Evolutionary conservation across 2,329 filamentous ascomycete genomes (phyloP).

Genomic region (Dichotomopilus funicola): DNA sequence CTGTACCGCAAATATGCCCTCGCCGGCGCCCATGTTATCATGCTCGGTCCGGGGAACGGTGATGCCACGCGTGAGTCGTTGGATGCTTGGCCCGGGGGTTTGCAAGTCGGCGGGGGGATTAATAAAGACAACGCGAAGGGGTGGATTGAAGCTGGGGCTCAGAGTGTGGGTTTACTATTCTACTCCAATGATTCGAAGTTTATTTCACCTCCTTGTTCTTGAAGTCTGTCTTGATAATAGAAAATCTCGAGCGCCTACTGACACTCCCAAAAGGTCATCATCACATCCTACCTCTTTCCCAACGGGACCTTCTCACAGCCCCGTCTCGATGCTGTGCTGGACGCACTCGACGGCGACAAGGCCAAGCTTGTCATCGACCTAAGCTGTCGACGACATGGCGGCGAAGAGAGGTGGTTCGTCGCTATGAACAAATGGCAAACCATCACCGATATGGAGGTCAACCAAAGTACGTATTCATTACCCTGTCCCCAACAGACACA

Average conservation of each 20-base stretch:
- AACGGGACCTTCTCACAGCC: conserved; percentile 72
- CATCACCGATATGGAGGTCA: conserved; percentile 92
- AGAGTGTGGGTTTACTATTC: conserved; percentile 57
- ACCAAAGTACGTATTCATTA: conserved; percentile 58
- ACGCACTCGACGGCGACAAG: conserved; percentile 65
- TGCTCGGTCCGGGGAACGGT: conserved; percentile 85
- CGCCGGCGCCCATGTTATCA: conserved; percentile 85
- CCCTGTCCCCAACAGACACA: background rate
- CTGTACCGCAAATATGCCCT: conserved; percentile 73
- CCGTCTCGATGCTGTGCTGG: conserved; percentile 67
- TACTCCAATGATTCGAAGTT: too few relatives aligned
- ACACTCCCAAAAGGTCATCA: conserved; percentile 65
- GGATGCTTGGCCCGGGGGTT: conserved; percentile 65
- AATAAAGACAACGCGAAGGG: conserved; percentile 72
- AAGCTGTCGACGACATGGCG: conserved; percentile 69
- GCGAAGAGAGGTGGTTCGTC: conserved; percentile 76
- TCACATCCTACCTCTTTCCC: conserved; percentile 93
- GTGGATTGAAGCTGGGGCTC: conserved; percentile 84
- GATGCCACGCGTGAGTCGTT: conserved; percentile 73
- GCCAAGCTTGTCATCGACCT: conserved; percentile 87
- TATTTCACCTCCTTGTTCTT: too few relatives aligned
- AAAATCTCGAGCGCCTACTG: background rate
- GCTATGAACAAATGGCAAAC: conserved; percentile 99
- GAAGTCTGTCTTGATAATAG: background rate
- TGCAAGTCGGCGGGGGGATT: conserved; percentile 95